phyloP scores from a whole-genome alignment of 177 flowering plant species.

The Vitis hybrid region DNA sequence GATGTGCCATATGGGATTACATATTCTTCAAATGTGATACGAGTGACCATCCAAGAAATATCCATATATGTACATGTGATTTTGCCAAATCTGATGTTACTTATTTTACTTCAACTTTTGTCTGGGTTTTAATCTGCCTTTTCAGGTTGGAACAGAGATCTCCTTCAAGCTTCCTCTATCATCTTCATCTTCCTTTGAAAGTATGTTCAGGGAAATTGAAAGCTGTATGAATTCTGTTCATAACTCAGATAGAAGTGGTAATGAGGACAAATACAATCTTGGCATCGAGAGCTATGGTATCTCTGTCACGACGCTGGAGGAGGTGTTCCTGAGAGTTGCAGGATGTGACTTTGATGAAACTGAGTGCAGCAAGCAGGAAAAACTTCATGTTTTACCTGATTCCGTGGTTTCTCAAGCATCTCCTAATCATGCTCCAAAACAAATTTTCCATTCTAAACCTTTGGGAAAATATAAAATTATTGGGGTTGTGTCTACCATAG shows the following conservation, averaged over 20 bases:
- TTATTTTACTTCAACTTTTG: neutral
- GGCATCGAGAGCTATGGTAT: conserved; percentile 97
- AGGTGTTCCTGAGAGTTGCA: conserved; percentile 94
- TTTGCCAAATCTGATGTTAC: neutral
- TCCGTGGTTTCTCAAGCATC: conserved; percentile 31
- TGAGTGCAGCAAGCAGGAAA: conserved; percentile 31
- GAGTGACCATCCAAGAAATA: neutral
- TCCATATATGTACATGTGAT: neutral
- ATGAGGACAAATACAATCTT: conserved; percentile 24
- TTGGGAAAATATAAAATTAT: conserved; percentile 37
- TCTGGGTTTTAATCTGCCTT: conserved; percentile 5
- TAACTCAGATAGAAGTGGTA: conserved; percentile 17
- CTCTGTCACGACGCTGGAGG: conserved; percentile 96
- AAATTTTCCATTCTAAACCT: conserved; percentile 35
- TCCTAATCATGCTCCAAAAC: conserved; percentile 24
- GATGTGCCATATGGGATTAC: neutral
- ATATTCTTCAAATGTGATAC: neutral
- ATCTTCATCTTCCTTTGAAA: conserved; percentile 82
- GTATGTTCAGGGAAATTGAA: conserved; percentile 93
- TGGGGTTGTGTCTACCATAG: conserved; percentile 30
- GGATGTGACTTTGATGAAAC: conserved; percentile 64
- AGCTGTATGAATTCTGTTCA: conserved; percentile 52
- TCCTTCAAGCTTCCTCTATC: conserved; percentile 94
- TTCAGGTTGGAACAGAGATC: conserved; percentile 93
- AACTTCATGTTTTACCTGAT: conserved; percentile 23